These are phyloP conservation scores for Emericellopsis cladophorae DNA, from an alignment of 2,329 filamentous ascomycete genomes.

Conservation along the genomic window DNA sequence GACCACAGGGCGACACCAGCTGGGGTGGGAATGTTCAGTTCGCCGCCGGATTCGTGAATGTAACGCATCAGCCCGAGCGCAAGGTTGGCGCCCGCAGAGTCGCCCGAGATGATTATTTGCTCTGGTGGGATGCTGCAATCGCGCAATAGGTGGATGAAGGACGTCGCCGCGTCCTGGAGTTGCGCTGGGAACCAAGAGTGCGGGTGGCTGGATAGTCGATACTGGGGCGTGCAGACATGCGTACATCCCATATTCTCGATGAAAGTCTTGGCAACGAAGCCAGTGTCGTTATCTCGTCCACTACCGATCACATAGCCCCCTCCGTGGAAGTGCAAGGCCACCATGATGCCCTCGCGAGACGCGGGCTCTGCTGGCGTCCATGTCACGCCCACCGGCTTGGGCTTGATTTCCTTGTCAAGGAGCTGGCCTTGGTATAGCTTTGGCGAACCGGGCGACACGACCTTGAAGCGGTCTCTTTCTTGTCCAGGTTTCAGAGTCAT, in stretches of 20 bases:
- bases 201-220: slow-evolving; percentile 13
- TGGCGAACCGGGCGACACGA: slow-evolving; percentile 4
- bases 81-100: slow-evolving; percentile 18
- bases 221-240: slow-evolving; percentile 16
- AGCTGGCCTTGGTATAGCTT: slow-evolving; percentile 8
- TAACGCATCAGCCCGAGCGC: slow-evolving; percentile 17
- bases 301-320: slow-evolving; percentile 17
- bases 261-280: slow-evolving; percentile 11
- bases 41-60: slow-evolving; percentile 10
- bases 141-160: slow-evolving; percentile 12
- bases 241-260: slow-evolving; percentile 9
- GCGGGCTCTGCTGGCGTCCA: slow-evolving; percentile 10
- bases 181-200: slow-evolving; percentile 14
- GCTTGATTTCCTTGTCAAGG: slow-evolving; percentile 4
- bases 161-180: slow-evolving; percentile 17
- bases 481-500: slow-evolving; percentile 6
- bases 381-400: slow-evolving; percentile 8
- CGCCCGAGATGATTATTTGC: slow-evolving; percentile 17
- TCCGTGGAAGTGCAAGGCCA: slow-evolving; percentile 18
- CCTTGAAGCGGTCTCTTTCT: slow-evolving; percentile 11
- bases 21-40: slow-evolving; percentile 8
- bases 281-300: slow-evolving; percentile 15
- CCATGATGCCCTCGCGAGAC: slow-evolving; percentile 3
- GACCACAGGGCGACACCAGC: slow-evolving; percentile 10
- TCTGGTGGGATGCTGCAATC: slow-evolving; percentile 10